Evolutionary conservation across 371 early-diverging fungal genomes (phyloP), one percentile per base, ranked within the genome.

Genomic region (Gilbertella persicaria): DNA sequence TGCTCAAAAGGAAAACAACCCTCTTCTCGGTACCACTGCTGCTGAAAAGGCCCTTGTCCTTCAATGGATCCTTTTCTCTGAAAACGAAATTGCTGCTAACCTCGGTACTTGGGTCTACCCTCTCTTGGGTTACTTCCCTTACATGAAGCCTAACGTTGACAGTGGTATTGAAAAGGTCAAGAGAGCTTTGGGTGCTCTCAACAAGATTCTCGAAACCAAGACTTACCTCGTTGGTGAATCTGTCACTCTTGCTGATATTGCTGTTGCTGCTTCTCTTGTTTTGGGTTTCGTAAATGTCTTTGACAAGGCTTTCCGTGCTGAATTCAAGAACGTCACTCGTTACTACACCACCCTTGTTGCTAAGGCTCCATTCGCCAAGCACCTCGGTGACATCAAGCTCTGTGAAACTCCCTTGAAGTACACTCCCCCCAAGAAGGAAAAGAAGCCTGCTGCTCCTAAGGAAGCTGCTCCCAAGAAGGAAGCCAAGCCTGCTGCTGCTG

Each of bases 171-270:
- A 78, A 50, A 79, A 78, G 50, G 25, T 73, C 60, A 66, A 69
- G 71, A 71, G 80, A 35, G 75, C 78, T 60, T 61, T 90, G 16
- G 64, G 53, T 51, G 81, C 73, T 21, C 62, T 92, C 28, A 75
- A 91, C 80, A 69, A 67, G 38, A 66, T 86, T 50, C 75, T 92
- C 6, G 23, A 79, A 30, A 70, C 57, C 79, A 74, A 74, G 65
- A 92, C 92, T 46, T 92, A 79, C 83, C 77, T 92, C 47, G 92
- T 91, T 49, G 91, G 91, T 64, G 88, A 92, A 60, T 67, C 67
- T 55, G 55, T 92, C 62, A 90, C 91, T 50, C 64, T 87, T 36
- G 92, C 92, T 57, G 92, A 92, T 65, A 81, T 92, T 53, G 35
- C 69, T 55, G 62, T 89, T 40, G 80, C 68, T 45, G 65, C 69